phyloP scores from a whole-genome alignment of 225 moss, liverwort and hornwort genomes.

The Bryoerythrophyllum caledonicum region DNA sequence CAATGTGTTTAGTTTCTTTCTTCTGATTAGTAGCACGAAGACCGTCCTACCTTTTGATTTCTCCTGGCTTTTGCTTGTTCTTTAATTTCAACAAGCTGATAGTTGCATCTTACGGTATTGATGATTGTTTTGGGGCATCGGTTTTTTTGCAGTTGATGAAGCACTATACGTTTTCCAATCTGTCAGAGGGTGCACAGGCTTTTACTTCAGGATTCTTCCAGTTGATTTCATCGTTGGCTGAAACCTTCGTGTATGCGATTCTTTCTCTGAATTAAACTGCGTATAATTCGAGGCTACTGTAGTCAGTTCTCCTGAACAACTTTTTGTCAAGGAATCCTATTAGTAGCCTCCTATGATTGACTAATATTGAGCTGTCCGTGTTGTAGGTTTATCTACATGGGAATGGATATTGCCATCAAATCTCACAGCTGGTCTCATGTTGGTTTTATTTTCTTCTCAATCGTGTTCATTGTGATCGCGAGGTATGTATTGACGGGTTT shows the following conservation, averaged over 20 bases:
- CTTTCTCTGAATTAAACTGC: conserved; percentile 21
- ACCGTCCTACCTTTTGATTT: neutral
- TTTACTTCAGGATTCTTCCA: conserved; percentile 94
- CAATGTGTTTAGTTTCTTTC: neutral
- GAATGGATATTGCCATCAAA: conserved; percentile 97
- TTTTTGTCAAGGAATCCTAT: conserved; percentile 4
- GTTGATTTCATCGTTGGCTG: conserved; percentile 95
- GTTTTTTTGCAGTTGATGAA: conserved; percentile 83
- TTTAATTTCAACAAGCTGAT: conserved; percentile 5
- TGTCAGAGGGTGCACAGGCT: conserved; percentile 88
- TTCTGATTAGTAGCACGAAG: neutral
- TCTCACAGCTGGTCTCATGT: conserved; percentile 99
- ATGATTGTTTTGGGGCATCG: conserved; percentile 7
- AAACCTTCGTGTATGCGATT: conserved; percentile 81
- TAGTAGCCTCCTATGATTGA: neutral
- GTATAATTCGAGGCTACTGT: neutral
- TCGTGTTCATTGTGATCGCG: conserved; percentile 73
- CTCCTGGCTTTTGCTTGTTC: neutral
- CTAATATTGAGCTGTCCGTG: conserved; percentile 13
- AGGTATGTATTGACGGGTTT: conserved; percentile 36
- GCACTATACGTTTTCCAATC: conserved; percentile 95
- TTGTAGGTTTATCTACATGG: conserved; percentile 97
- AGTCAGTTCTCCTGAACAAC: neutral
- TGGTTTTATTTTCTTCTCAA: conserved; percentile 96
- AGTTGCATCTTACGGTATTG: neutral